Percentiles rank a stretch among this genome's conserved stretches.
Evolutionary conservation across 2,329 filamentous ascomycete genomes (phyloP).

Genomic region (Albophoma yamanashiensis): DNA sequence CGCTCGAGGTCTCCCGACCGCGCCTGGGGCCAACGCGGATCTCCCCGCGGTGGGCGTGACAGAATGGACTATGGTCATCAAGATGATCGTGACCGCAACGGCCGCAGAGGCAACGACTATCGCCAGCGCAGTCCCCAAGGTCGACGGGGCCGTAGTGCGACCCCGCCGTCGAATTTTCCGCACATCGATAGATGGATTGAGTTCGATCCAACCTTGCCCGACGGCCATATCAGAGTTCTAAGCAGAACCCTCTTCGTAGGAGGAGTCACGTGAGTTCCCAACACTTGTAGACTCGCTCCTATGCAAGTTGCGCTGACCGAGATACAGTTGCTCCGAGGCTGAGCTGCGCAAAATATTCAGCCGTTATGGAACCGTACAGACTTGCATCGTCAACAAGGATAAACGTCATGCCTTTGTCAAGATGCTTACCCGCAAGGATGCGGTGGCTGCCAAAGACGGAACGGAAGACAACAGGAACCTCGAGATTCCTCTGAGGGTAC

Average conservation of each 20-base stretch:
- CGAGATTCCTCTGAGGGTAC: constrained; percentile 62
- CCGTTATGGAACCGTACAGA: constrained; percentile 81
- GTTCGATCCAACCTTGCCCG: constrained; percentile 62
- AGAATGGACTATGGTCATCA: constrained; percentile 66
- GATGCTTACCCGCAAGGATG: constrained; percentile 85
- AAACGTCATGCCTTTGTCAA: constrained; percentile 99
- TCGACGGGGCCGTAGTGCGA: constrained; percentile 55
- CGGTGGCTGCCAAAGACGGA: constrained; percentile 69
- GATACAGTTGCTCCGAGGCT: constrained; percentile 56
- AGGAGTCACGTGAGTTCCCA: constrained; percentile 68
- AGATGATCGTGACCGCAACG: constrained; percentile 39
- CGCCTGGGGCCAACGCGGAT: constrained; percentile 56
- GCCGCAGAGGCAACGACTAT: constrained; percentile 56
- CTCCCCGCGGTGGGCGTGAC: constrained; percentile 50
- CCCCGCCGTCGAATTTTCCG: constrained; percentile 30
- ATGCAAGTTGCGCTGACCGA: not conserved
- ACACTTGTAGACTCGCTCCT: not conserved
- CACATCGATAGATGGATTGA: constrained; percentile 59
- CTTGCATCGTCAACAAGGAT: constrained; percentile 95
- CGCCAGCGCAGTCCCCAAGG: constrained; percentile 77
- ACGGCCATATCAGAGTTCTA: constrained; percentile 78
- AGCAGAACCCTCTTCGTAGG: constrained; percentile 95
- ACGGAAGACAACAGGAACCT: constrained; percentile 73
- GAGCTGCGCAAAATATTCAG: constrained; percentile 75
- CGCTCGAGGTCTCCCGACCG: constrained; percentile 73